phyloP scores from a whole-genome alignment of 345 rosid genomes.

The Citrus maxima region DNA sequence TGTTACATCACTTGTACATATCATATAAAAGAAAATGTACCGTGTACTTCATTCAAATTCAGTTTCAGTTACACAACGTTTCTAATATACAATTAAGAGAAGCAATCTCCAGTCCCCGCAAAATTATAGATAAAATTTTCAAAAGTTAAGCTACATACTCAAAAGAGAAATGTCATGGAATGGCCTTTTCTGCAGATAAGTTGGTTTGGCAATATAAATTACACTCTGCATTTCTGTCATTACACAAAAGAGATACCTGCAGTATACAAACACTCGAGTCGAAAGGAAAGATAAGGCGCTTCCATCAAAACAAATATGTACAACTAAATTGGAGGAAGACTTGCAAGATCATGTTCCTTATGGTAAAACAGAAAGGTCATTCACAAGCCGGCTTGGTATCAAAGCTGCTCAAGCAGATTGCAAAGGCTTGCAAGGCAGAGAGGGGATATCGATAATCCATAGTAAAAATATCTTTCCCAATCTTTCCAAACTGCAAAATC shows the following conservation, averaged over 20 bases:
- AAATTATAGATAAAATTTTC: conserved; percentile 6
- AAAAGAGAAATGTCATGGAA: background rate
- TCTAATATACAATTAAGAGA: background rate
- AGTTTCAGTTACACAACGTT: background rate
- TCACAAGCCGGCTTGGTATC: conserved; percentile 93
- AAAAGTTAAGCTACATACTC: conserved; percentile 14
- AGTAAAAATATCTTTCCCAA: conserved; percentile 90
- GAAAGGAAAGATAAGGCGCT: conserved; percentile 15
- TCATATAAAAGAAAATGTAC: conserved; percentile 12
- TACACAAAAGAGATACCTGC: conserved; percentile 15
- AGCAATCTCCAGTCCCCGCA: background rate
- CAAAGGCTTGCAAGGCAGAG: conserved; percentile 96
- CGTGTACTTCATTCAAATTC: background rate
- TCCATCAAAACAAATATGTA: conserved; percentile 32
- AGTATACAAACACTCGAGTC: background rate
- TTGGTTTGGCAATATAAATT: conserved; percentile 16
- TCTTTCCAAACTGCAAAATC: conserved; percentile 89
- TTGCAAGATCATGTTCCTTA: conserved; percentile 13
- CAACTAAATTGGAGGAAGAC: conserved; percentile 31
- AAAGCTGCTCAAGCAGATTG: conserved; percentile 94
- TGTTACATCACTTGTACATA: background rate
- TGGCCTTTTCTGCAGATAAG: conserved; percentile 14
- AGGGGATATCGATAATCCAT: conserved; percentile 94
- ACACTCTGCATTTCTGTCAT: conserved; percentile 3
- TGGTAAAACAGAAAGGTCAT: conserved; percentile 29